Evolutionary conservation across 257 asterid genomes (phyloP).

Genomic region (Fraxinus pennsylvanica): DNA sequence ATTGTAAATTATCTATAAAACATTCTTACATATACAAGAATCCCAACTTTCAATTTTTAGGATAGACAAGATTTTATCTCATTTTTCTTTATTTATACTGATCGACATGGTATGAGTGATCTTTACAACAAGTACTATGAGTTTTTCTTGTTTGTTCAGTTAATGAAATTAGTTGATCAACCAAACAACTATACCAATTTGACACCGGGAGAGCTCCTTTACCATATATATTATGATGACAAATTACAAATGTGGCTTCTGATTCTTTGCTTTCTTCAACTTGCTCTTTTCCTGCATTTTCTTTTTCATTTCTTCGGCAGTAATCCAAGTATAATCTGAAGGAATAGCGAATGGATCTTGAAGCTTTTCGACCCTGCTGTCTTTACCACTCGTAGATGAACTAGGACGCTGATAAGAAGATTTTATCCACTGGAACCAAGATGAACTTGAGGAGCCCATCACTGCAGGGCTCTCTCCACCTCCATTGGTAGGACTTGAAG

Average conservation of each 20-base stretch:
- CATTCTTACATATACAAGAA: conserved; percentile 24
- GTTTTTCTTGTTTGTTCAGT: not conserved
- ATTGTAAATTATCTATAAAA: conserved; percentile 5
- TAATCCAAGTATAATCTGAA: conserved; percentile 72
- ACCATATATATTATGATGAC: not conserved
- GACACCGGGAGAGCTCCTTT: not conserved
- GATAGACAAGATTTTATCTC: not conserved
- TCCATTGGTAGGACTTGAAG: conserved; percentile 66
- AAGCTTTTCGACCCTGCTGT: conserved; percentile 57
- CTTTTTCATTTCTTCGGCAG: conserved; percentile 86
- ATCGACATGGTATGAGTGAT: not conserved
- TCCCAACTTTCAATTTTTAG: conserved; percentile 7
- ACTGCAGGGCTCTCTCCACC: conserved; percentile 56
- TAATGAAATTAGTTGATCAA: conserved; percentile 3
- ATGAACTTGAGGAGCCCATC: conserved; percentile 55
- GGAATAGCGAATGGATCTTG: conserved; percentile 86
- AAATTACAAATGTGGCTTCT: conserved; percentile 31
- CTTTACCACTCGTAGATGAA: conserved; percentile 52
- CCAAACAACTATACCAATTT: conserved; percentile 5
- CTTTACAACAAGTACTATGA: not conserved
- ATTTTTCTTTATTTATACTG: not conserved
- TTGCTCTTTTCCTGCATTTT: conserved; percentile 85
- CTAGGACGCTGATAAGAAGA: conserved; percentile 65
- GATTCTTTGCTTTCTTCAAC: conserved; percentile 63
- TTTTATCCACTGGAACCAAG: conserved; percentile 98